Evolutionary conservation across 2,329 filamentous ascomycete species (phyloP).

Genomic region (Fusarium avenaceum): DNA sequence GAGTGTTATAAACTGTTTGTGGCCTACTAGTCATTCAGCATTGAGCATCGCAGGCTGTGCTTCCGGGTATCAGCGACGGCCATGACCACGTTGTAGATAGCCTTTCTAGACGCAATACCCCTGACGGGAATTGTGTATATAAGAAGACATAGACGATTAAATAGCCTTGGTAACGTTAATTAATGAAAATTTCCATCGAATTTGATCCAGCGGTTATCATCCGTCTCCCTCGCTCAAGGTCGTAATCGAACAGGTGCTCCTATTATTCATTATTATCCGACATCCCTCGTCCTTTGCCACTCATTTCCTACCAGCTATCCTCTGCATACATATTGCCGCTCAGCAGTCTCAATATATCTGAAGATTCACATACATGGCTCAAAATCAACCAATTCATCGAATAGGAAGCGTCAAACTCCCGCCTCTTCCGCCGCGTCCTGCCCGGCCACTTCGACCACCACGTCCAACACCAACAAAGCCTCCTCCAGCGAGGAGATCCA

Average conservation of each 20-base stretch:
- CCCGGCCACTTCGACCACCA: conserved; percentile 19
- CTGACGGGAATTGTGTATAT: not conserved
- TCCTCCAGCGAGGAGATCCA: conserved; percentile 33
- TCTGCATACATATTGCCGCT: not conserved
- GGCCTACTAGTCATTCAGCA: not conserved
- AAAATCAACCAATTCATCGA: conserved; percentile 22
- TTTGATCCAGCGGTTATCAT: too few species aligned
- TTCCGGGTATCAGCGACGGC: not conserved
- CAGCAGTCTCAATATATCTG: not conserved
- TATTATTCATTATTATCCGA: not conserved
- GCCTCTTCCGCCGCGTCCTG: conserved; percentile 8
- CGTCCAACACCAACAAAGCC: conserved; percentile 47
- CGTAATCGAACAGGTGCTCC: not conserved
- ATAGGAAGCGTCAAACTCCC: conserved; percentile 33
- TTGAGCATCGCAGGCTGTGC: not conserved
- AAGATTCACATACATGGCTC: not conserved
- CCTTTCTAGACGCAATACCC: not conserved
- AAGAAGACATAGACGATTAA: not conserved
- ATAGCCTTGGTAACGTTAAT: not conserved
- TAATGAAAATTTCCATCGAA: not conserved
- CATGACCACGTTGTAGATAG: not conserved
- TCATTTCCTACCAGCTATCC: not conserved
- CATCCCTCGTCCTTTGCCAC: not conserved
- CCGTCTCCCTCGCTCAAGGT: too few species aligned
- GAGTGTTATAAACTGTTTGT: not conserved